These are phyloP conservation scores for Hypoxylon sp. DNA, from an alignment of 2,329 filamentous ascomycete species.

Conservation along the genomic window DNA sequence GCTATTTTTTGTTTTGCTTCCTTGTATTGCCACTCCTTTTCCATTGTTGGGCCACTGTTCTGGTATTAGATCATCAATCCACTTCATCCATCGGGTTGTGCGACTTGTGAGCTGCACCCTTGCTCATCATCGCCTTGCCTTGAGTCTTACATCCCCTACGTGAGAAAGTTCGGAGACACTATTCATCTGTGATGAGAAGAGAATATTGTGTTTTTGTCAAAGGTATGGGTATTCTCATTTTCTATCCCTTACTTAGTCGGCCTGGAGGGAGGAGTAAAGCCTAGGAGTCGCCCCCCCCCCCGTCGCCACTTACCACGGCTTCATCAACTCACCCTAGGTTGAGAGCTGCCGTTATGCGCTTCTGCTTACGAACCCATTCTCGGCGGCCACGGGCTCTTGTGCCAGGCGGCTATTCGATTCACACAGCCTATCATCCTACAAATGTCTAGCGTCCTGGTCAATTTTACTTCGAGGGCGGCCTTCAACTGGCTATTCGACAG, in stretches of 20 bases:
- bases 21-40: conserved; percentile 14
- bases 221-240: conserved; percentile 17
- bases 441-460: background rate
- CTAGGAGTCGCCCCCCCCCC: background rate
- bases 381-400: background rate
- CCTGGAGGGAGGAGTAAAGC: background rate
- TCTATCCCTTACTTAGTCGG: background rate
- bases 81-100: conserved; percentile 7
- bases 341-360: background rate
- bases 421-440: background rate
- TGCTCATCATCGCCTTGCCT: background rate
- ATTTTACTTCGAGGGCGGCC: background rate
- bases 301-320: background rate
- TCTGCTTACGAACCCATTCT: background rate
- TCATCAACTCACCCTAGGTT: background rate
- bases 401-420: background rate
- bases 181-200: conserved; percentile 11
- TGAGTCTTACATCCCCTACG: background rate
- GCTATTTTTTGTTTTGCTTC: conserved; percentile 4
- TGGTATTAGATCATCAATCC: conserved; percentile 13
- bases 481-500: background rate
- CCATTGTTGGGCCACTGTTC: conserved; percentile 1
- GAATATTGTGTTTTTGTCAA: conserved; percentile 3
- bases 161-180: background rate
- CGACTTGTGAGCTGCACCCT: conserved; percentile 13